Evolutionary conservation across 176 grass and related monocot species (phyloP).

Genomic region (Elymus sibiricus): DNA sequence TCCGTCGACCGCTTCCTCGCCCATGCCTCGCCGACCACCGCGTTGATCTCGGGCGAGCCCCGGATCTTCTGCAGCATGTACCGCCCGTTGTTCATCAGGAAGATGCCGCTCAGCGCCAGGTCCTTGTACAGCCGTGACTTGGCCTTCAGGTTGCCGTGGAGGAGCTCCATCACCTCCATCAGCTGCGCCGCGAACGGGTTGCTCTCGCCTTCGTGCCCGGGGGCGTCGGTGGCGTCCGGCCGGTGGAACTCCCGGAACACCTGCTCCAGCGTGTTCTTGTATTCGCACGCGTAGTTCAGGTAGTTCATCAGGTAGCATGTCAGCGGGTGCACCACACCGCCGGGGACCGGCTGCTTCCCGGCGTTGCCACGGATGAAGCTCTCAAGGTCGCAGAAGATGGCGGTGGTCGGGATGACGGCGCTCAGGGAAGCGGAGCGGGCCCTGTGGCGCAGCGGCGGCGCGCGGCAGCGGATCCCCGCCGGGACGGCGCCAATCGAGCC

Average conservation of each 20-base stretch:
- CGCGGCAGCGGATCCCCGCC: too few species aligned
- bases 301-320: constrained; percentile 91
- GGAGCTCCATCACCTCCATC: too few species aligned
- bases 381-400: constrained; percentile 94
- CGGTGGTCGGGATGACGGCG: too few species aligned
- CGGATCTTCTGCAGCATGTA: constrained; percentile 88
- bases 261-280: constrained; percentile 80
- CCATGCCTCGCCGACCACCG: constrained; percentile 64
- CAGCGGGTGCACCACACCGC: constrained; percentile 71
- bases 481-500: too few species aligned
- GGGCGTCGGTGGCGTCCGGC: too few species aligned
- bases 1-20: constrained; percentile 65
- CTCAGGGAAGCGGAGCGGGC: too few species aligned
- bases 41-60: constrained; percentile 66
- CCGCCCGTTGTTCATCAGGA: constrained; percentile 89
- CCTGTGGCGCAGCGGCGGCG: too few species aligned
- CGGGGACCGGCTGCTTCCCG: constrained; percentile 48
- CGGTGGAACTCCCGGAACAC: too few species aligned
- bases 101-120: constrained; percentile 66
- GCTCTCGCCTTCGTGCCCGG: too few species aligned
- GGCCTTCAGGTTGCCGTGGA: too few species aligned
- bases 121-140: too few species aligned
- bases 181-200: too few species aligned
- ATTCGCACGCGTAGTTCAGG: constrained; percentile 69
- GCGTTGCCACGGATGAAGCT: constrained; percentile 68